Conservation (phyloP, 208 protist species). For the Trypanosoma congolense region DNA sequence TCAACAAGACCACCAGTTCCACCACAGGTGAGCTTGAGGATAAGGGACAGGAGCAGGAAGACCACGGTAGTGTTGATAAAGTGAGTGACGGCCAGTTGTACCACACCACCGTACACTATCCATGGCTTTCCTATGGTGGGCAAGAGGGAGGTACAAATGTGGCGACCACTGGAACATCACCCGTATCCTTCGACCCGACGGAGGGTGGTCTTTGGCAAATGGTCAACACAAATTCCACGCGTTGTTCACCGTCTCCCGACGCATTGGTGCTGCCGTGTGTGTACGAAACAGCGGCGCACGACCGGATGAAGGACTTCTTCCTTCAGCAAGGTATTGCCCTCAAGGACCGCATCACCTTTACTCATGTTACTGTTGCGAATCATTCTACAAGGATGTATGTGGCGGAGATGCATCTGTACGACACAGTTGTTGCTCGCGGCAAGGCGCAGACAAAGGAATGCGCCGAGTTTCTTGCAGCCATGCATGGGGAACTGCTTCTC, state of each 20-base stretch:
- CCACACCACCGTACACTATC: slow-evolving; percentile 26
- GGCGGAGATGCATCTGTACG: slow-evolving; percentile 45
- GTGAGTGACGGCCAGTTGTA: slow-evolving; percentile 11
- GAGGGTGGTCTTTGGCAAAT: slow-evolving; percentile 71
- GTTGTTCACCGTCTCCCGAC: slow-evolving; percentile 54
- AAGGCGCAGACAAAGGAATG: slow-evolving; percentile 58
- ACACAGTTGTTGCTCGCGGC: slow-evolving; percentile 35
- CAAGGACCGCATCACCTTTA: slow-evolving; percentile 29
- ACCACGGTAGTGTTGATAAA: neutral
- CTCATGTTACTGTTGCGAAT: slow-evolving; percentile 29
- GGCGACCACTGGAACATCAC: neutral
- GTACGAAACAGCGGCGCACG: slow-evolving; percentile 44
- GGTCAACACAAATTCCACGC: slow-evolving; percentile 52
- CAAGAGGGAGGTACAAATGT: neutral
- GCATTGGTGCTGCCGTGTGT: slow-evolving; percentile 69
- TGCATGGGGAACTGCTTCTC: slow-evolving; percentile 80
- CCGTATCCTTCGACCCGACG: slow-evolving; percentile 52
- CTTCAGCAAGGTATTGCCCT: slow-evolving; percentile 42
- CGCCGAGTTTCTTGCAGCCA: slow-evolving; percentile 62
- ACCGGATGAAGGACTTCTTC: slow-evolving; percentile 59
- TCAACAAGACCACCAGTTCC: too few relatives aligned
- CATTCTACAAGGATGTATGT: slow-evolving; percentile 41
- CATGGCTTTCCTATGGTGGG: slow-evolving; percentile 13
- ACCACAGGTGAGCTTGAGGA: neutral
- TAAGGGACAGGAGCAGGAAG: neutral